Base-by-base conservation (phyloP, 768 basidiomycete species). In the Leccinum uliginosum region DNA sequence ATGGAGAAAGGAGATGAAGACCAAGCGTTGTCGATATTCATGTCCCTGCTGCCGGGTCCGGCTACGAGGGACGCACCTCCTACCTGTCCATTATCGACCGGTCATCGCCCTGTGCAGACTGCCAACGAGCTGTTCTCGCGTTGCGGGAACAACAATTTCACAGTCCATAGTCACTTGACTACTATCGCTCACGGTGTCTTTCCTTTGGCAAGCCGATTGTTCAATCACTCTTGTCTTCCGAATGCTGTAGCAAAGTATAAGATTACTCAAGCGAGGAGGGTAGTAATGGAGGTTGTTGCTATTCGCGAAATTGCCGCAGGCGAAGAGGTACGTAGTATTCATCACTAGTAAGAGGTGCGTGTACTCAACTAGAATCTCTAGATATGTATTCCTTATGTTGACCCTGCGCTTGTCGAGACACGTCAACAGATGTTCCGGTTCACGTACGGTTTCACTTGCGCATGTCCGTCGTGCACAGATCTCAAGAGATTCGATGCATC, bases 111-210 rank as follows among this genome's bases (percentile, higher is more conserved):
- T 2, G 54, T 71, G 29, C 52, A 62, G 6, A 21, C 51, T 4
- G 47, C 57, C 4, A 51, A 64, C 3, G 70, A 69, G 0, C 53
- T 88, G 1, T 84, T 82, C 65, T 63, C 75, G 6, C 82, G 87
- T 46, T 91, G 88, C 61, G 82, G 82, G 43, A 92, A 90, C 74
- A 93, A 92, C 70, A 91, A 93, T 63, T 92, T 91, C 68, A 78
- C 83, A 10, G 73, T 92, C 23, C 86, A 90, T 63, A 86, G 85
- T 3, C 87, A 90, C 74, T 73, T 91, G 40, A 81, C 73, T 15
- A 79, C 85, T 2, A 74, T 86, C 63, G 91, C 82, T 0, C 85
- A 91, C 72, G 91, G 88, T 0, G 75, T 90, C 35, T 91, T 89
- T 59, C 89, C 91, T 8, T 68, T 82, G 10, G 85, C 91, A 2